phyloP scores from a whole-genome alignment of 2,329 filamentous ascomycete genomes.

The Fusarium palustre region DNA sequence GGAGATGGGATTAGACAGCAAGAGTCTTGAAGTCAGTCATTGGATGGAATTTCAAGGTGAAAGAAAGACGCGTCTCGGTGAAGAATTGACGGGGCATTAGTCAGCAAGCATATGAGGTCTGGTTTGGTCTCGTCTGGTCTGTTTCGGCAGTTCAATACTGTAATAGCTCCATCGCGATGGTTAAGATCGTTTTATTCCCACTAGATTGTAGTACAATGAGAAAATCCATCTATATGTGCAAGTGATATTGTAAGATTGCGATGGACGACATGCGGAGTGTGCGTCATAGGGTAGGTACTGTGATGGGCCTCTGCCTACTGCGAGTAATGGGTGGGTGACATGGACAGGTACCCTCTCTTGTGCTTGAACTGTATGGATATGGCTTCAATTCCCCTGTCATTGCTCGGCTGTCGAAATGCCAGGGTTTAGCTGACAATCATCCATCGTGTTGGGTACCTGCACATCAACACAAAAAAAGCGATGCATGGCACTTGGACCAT shows the following conservation, averaged over 20 bases:
- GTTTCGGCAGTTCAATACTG: neutral
- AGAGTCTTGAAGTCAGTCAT: neutral
- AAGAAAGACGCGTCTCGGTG: slow-evolving; percentile 29
- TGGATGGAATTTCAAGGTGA: slow-evolving; percentile 32
- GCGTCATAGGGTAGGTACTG: neutral
- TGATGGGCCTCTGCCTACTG: neutral
- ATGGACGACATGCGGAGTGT: neutral
- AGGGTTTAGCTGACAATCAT: slow-evolving; percentile 1
- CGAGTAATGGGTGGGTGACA: neutral
- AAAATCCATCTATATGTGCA: neutral
- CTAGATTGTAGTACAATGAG: no score
- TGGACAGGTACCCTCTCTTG: no score
- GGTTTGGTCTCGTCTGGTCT: neutral
- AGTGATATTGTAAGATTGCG: no score
- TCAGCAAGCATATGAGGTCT: slow-evolving; percentile 11
- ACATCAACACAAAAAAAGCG: no score
- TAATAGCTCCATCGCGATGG: neutral
- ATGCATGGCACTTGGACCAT: no score
- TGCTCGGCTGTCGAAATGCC: neutral
- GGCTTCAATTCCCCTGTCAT: neutral
- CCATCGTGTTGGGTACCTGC: neutral
- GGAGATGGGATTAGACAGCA: neutral
- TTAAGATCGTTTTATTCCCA: neutral
- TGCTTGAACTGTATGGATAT: neutral
- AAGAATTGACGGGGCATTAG: slow-evolving; percentile 21